Conservation (phyloP, 2,329 filamentous ascomycete species). For the Diplocarpon mali region DNA sequence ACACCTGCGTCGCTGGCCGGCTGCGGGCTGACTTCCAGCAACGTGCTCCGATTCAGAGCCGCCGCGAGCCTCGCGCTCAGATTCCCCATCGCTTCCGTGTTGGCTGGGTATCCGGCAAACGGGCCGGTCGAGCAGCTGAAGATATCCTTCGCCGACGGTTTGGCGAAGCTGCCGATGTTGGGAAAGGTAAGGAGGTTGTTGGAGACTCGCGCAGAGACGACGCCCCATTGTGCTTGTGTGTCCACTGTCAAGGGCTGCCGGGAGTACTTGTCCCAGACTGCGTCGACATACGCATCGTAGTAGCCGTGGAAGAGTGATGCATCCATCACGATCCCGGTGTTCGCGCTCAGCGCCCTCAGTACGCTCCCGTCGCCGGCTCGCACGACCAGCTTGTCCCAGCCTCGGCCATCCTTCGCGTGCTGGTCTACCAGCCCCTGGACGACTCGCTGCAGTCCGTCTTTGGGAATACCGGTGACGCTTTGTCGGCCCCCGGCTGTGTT, state of each 20-base stretch:
- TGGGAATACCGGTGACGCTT: slow-evolving; percentile 44
- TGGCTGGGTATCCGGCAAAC: slow-evolving; percentile 32
- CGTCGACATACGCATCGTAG: slow-evolving; percentile 35
- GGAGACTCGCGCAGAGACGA: slow-evolving; percentile 38
- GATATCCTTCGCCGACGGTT: slow-evolving; percentile 51
- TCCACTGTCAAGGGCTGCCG: slow-evolving; percentile 42
- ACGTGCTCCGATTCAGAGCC: slow-evolving; percentile 16
- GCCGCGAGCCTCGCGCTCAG: slow-evolving; percentile 16
- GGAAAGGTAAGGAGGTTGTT: slow-evolving; percentile 27
- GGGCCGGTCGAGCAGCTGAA: slow-evolving; percentile 55
- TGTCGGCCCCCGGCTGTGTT: slow-evolving; percentile 33
- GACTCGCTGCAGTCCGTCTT: slow-evolving; percentile 43
- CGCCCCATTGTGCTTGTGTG: slow-evolving; percentile 48
- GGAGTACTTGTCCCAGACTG: slow-evolving; percentile 32
- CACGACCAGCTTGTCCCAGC: slow-evolving; percentile 48
- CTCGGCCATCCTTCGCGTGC: slow-evolving; percentile 40
- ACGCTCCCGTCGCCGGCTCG: slow-evolving; percentile 20
- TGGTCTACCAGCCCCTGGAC: slow-evolving; percentile 45
- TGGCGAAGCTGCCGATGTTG: slow-evolving; percentile 38
- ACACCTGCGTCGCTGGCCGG: slow-evolving; percentile 36
- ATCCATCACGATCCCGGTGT: slow-evolving; percentile 29
- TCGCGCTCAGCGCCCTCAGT: slow-evolving; percentile 35
- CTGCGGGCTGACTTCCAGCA: slow-evolving; percentile 32
- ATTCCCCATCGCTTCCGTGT: slow-evolving; percentile 12
- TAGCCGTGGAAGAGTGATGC: slow-evolving; percentile 36